These are phyloP conservation scores for Xylariaceae sp. DNA, from an alignment of 2,329 filamentous ascomycete genomes.

Conservation along the genomic window DNA sequence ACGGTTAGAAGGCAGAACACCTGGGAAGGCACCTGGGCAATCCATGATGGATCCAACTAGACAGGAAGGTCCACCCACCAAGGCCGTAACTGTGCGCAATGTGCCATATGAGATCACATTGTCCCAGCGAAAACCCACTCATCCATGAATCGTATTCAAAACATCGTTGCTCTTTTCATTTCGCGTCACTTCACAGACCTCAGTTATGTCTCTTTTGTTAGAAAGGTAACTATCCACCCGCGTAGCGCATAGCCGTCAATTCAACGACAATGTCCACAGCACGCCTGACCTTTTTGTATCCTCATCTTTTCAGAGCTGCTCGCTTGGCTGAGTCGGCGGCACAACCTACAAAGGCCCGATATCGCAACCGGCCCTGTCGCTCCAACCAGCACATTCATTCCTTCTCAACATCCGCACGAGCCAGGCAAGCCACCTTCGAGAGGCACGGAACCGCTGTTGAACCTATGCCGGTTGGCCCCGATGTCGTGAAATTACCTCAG, in stretches of 20 bases:
- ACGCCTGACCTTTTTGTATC: constrained; percentile 72
- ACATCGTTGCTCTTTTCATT: not conserved
- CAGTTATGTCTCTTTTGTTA: constrained; percentile 20
- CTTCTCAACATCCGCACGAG: constrained; percentile 48
- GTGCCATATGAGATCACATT: constrained; percentile 20
- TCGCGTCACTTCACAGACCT: not conserved
- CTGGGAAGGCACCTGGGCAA: no score
- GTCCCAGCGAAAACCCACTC: not conserved
- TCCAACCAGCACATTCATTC: constrained; percentile 39
- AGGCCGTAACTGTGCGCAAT: no score
- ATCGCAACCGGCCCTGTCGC: constrained; percentile 41
- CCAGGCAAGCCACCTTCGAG: constrained; percentile 55
- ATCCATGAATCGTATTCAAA: constrained; percentile 1
- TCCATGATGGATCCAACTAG: no score
- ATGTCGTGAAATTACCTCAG: constrained; percentile 38
- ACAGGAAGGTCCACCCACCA: no score
- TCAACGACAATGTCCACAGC: constrained; percentile 61
- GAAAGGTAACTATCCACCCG: constrained; percentile 5
- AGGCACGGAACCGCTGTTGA: constrained; percentile 69
- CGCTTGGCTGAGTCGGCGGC: constrained; percentile 54
- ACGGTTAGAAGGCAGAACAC: no score
- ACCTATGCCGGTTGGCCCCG: constrained; percentile 49
- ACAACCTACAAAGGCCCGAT: constrained; percentile 50
- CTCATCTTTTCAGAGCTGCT: constrained; percentile 66
- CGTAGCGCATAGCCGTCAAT: constrained; percentile 9